Evolutionary conservation across 2,329 filamentous ascomycete genomes (phyloP), one percentile per base, ranked within the genome.

Genomic region (Bipolaris zeicola): DNA sequence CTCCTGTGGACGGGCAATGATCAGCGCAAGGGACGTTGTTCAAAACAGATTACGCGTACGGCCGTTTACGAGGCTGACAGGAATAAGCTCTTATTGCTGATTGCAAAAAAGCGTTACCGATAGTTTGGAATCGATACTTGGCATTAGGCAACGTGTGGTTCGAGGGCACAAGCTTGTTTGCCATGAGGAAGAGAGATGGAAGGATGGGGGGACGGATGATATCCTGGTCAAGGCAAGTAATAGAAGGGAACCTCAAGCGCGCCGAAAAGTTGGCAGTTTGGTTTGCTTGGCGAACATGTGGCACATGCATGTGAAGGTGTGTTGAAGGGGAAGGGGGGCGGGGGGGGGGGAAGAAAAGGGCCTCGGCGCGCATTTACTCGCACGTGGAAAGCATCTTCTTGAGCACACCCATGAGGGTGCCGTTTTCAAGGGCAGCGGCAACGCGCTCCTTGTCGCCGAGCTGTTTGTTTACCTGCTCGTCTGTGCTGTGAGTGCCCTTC

Each of bases 381-480:
- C 92, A 96, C 1, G 90, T 94, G 73, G 91, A 88, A 61, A 98
- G 83, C 95, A 99, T 98, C 78, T 95, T 96, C 74, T 91, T 87
- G 62, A 99, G 82, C 31, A 97, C 91, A 38, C 88, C 88, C 82
- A 91, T 92, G 58, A 99, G 80, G 1, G 91, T 96, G 54, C 91
- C 90, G 74, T 99, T 99, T 78, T 98, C 95, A 67, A 97, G 80
- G 6, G 95, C 95, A 8, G 95, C 95, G 1, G 94, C 93, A 42
- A 99, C 95, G 59, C 95, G 84, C 80, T 99, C 95, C 81, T 98
- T 99, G 79, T 99, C 95, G 33, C 88, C 91, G 41, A 99, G 81
- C 78, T 99, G 95, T 82, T 97, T 97, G 79, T 96, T 97, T 50
- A 97, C 92, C 75, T 96, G 92, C 61, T 96, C 92, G 43, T 92